Conservation (phyloP, 1,284 basidiomycete species). For the Vanrija humicola region DNA sequence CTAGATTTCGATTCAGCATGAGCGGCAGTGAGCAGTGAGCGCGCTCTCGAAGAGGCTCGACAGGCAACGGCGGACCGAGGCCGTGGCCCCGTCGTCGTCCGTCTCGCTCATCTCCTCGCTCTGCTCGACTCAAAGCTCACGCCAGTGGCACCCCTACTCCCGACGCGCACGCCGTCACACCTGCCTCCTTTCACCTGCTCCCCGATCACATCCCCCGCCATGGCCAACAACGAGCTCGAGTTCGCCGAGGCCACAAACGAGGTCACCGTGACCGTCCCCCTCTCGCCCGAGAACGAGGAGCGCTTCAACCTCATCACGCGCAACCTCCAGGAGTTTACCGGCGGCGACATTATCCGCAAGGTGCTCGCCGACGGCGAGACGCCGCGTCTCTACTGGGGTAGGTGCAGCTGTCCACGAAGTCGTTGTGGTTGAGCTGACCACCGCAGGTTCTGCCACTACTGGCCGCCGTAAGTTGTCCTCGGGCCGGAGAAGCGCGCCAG, state of each 20-base stretch:
- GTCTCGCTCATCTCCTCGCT: too few species aligned
- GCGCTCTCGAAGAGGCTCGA: too few species aligned
- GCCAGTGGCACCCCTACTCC: too few species aligned
- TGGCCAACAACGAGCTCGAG: constrained; percentile 20
- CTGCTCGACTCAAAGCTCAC: too few species aligned
- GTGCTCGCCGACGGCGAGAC: constrained; percentile 73
- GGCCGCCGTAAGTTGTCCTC: constrained; percentile 70
- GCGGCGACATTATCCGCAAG: constrained; percentile 75
- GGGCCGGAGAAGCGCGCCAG: background rate
- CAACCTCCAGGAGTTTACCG: constrained; percentile 81
- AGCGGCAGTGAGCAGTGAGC: too few species aligned
- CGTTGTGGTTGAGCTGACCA: constrained; percentile 12
- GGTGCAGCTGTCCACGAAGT: constrained; percentile 35
- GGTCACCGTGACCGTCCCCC: constrained; percentile 23
- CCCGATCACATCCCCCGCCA: background rate
- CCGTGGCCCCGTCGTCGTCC: too few species aligned
- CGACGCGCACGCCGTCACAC: background rate
- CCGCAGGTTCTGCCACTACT: constrained; percentile 82
- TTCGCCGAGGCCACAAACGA: constrained; percentile 21
- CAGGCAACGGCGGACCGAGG: too few species aligned
- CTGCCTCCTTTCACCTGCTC: background rate
- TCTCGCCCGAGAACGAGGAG: constrained; percentile 52
- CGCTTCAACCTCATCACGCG: constrained; percentile 83
- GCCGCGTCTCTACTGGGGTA: constrained; percentile 86
- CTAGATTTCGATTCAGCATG: too few species aligned